Base-by-base conservation (phyloP, 1,139 yeast species). In the Zygoascus hellenicus region DNA sequence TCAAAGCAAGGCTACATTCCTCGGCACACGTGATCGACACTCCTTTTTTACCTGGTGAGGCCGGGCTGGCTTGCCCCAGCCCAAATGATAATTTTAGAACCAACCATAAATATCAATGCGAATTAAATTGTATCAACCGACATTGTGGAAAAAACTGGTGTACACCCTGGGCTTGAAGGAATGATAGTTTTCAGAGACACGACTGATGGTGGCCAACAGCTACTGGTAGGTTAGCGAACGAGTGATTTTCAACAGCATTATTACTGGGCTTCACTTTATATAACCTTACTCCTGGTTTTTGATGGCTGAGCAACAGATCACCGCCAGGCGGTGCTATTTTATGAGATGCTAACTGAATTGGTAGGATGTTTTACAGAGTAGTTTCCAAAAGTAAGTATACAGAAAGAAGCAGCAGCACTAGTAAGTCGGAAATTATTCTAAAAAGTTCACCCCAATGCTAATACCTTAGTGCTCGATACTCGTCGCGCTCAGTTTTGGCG, bases 401-500 rank as follows among this genome's bases (percentile, higher is more conserved):
- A n/a, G n/a, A n/a, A n/a, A n/a, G n/a, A n/a, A n/a, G 13, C 14
- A 14, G n/a, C 16, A 3, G 7, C 10, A 13, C 11, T 10, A 15
- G 11, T 7, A 38, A 15, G n/a, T n/a, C n/a, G n/a, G n/a, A n/a
- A n/a, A n/a, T n/a, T n/a, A n/a, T n/a, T n/a, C n/a, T n/a, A n/a
- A n/a, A n/a, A n/a, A n/a, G n/a, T n/a, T n/a, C n/a, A n/a, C n/a
- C n/a, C n/a, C n/a, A n/a, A n/a, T n/a, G n/a, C 15, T 17, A 29
- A 13, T 41, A 22, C 11, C 31, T 14, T 32, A 61, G 63, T 28
- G 55, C 63, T 14, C 54, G 60, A 31, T 54, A 58, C 47, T 54
- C 58, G 17, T 54, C 66, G 17, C 54, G 54, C 22, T 66, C 72
- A 4, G 68, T 67, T 2, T 50, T 65, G 44, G 68, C 71, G 2